Base-by-base conservation (phyloP, 2,329 filamentous ascomycete genomes). In the Simplicillium aogashimaense region DNA sequence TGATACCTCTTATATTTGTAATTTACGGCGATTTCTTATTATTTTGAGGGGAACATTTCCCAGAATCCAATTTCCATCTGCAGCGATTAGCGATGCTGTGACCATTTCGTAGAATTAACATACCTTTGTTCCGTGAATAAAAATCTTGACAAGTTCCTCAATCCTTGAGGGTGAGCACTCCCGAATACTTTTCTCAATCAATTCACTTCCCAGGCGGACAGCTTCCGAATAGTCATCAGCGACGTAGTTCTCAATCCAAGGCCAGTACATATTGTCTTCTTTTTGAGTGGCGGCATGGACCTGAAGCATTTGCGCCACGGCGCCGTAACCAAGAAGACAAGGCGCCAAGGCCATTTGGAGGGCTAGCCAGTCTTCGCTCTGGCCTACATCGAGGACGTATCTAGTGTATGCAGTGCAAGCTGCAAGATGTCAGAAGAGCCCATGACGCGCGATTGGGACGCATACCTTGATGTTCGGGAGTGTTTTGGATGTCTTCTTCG, bases 171-270 rank as follows among this genome's bases (percentile, higher is more conserved):
- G 78, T 2, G 86, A 89, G 49, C 90, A 83, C 37, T 78, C 64
- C n/a, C 72, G 64, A 13, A 84, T 80, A 53, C 88, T 73, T 49
- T 76, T 74, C 59, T 95, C 90, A 8, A 95, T 69, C 25, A 94
- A 61, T 45, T 76, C 84, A 40, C 72, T 77, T 16, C 86, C 86
- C 3, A 77, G 69, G 47, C 67, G 68, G 40, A 94, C 84, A 6
- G 86, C 85, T 45, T 79, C 69, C 1, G 69, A 63, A 49, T 94
- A 95, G 56, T 92, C 85, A 1, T 86, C 80, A 2, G 81, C 83
- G 13, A 84, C 76, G 55, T 95, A 97, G 53, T 86, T 94, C 55
- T 89, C 71, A 48, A 97, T 86, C 90, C 90, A 97, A 35, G 79
- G 74, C 82, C 84, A 92, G 64, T 94, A 97, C 14, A 64, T 69